These are phyloP conservation scores for Naganishia onofrii DNA, from an alignment of 768 basidiomycete genomes.

Conservation along the genomic window DNA sequence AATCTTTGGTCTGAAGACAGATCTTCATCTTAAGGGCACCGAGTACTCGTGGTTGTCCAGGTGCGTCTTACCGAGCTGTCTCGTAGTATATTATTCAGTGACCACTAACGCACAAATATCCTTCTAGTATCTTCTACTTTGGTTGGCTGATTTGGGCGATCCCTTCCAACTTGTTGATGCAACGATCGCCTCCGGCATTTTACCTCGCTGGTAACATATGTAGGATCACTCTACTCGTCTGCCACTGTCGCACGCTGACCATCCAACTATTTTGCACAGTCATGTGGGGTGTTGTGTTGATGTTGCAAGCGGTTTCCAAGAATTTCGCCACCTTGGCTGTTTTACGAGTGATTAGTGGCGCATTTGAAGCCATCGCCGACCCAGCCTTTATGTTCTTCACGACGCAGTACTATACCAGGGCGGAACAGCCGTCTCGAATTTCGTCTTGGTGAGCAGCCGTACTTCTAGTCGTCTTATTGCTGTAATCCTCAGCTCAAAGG, in stretches of 20 bases:
- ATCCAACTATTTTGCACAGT: no score
- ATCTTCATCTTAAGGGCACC: conserved; percentile 47
- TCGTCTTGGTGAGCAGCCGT: conserved; percentile 46
- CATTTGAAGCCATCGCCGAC: conserved; percentile 54
- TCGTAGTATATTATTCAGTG: background rate
- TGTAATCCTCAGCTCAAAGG: no score
- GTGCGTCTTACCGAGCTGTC: conserved; percentile 36
- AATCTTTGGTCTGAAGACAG: conserved; percentile 51
- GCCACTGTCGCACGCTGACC: no score
- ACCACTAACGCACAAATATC: background rate
- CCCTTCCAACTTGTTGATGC: conserved; percentile 56
- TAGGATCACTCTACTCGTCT: no score
- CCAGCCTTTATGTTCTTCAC: conserved; percentile 55
- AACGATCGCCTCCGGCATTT: conserved; percentile 53
- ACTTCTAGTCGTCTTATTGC: no score
- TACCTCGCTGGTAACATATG: conserved; percentile 55
- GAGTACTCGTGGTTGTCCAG: conserved; percentile 52
- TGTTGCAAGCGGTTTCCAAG: conserved; percentile 54
- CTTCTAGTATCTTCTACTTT: conserved; percentile 53
- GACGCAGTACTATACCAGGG: conserved; percentile 54
- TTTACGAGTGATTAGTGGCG: conserved; percentile 54
- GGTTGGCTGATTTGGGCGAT: conserved; percentile 56
- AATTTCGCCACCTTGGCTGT: conserved; percentile 54
- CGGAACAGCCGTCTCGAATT: conserved; percentile 54
- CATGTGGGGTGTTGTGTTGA: conserved; percentile 54